A percentile compares a stretch with the other conserved stretches of the same genome.
Evolutionary conservation across 208 protist species (phyloP).

Genomic region (Endotrypanum monterogeii): DNA sequence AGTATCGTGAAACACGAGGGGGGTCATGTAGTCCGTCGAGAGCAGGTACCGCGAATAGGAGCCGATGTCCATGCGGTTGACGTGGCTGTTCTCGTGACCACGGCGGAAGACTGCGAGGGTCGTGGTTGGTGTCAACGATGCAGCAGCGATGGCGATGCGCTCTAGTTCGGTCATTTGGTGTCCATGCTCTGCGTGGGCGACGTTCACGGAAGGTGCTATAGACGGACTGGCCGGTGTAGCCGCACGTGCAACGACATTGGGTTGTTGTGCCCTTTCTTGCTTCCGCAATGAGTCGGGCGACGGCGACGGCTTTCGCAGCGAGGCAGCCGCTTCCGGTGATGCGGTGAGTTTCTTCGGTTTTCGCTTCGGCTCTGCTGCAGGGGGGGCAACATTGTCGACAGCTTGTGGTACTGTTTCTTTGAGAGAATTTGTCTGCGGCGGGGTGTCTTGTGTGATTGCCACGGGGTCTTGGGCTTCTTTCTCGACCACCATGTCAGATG

Average conservation of each 20-base stretch:
- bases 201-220: constrained; percentile 1
- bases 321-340: neutral
- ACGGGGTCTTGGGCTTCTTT: neutral
- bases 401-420: neutral
- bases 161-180: constrained; percentile 10
- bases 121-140: constrained; percentile 30
- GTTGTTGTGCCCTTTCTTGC: neutral
- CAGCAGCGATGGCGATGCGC: constrained; percentile 22
- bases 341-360: neutral
- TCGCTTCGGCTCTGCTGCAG: neutral
- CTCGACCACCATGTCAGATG: neutral
- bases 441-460: neutral
- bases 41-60: constrained; percentile 76
- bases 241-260: neutral
- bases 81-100: constrained; percentile 69
- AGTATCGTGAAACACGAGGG: constrained; percentile 30
- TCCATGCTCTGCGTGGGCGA: neutral
- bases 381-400: neutral
- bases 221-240: neutral
- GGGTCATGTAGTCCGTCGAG: constrained; percentile 41
- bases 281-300: no score
- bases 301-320: neutral
- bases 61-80: constrained; percentile 72
- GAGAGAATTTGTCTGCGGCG: neutral
- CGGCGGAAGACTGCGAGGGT: constrained; percentile 48